Percentiles rank a stretch among this genome's conserved stretches.
Evolutionary conservation across 2,329 filamentous ascomycete species (phyloP).

Genomic region (Gaeumannomyces sp.): DNA sequence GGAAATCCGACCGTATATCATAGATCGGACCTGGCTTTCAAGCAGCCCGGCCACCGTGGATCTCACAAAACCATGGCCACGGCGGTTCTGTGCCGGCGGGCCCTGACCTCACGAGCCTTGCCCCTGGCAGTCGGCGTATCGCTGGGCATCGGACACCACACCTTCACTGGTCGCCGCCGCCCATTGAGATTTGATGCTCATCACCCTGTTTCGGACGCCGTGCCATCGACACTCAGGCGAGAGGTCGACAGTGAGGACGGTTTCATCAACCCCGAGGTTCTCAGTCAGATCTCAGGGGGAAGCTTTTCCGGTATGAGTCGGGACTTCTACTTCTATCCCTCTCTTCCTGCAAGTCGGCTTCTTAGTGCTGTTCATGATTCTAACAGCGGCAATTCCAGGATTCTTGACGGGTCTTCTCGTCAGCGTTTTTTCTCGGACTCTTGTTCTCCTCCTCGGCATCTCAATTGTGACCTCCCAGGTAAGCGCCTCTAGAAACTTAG

Average conservation of each 20-base stretch:
- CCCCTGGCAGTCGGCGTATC: conserved; percentile 11
- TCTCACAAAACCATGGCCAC: not conserved
- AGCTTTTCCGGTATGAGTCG: conserved; percentile 40
- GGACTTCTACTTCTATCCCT: not conserved
- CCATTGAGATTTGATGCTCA: conserved; percentile 10
- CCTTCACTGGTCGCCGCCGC: not conserved
- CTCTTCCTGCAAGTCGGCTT: no score
- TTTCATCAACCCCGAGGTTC: conserved; percentile 27
- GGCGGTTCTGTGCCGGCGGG: conserved; percentile 8
- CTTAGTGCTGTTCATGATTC: conserved; percentile 11
- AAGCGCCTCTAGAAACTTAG: conserved; percentile 19
- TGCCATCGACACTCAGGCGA: conserved; percentile 10
- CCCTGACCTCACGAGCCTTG: conserved; percentile 6
- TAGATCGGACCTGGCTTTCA: not conserved
- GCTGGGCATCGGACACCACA: conserved; percentile 8
- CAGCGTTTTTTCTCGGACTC: conserved; percentile 62
- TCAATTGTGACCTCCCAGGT: conserved; percentile 59
- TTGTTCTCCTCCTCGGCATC: conserved; percentile 62
- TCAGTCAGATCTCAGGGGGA: conserved; percentile 47
- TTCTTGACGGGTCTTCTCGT: conserved; percentile 59
- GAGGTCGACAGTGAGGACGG: conserved; percentile 8
- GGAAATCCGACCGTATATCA: not conserved
- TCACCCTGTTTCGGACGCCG: conserved; percentile 6
- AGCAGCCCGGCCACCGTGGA: not conserved
- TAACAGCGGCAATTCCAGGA: conserved; percentile 32